Base-by-base conservation (phyloP, 768 basidiomycete species). In the Asterophora lycoperdoides region DNA sequence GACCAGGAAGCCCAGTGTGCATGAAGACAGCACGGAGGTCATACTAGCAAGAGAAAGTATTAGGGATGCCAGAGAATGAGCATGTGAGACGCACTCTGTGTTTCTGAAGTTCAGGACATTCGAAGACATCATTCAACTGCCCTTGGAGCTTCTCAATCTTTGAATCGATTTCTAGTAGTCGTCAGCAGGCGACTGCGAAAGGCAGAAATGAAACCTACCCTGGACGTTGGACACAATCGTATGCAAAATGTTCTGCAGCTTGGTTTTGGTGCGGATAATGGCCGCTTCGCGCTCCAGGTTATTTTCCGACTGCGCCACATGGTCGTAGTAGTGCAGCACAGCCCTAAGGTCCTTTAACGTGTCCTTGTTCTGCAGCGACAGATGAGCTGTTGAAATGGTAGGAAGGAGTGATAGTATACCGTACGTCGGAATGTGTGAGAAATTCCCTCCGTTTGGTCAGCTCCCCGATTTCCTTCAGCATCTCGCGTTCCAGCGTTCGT, bases 11-110 rank as follows among this genome's bases (percentile, higher is more conserved):
- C 4, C 89, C 89, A 9, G 86, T 87, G 55, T 90, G 86, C 39
- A 89, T 71, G 33, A 91, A 72, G 4, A 90, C 89, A 7, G 78
- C 83, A 2, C 87, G 84, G 18, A 93, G 77, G 54, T 90, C 87
- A 58, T 91, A 93, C 88, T 91, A 35, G 9, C n/a, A 38, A 17
- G 32, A 10, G 34, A 13, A 30, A 44, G 9, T 28, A 42, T 42
- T 17, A 8, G 42, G 4, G 20, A 17, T 18, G n/a, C 8, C 20
- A 26, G 29, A 37, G 14, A 46, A 18, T 9, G 17, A 15, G 18
- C 14, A 15, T 44, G 10, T 17, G 23, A 8, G 33, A 68, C 76
- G 29, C 51, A 80, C 88, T 54, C 74, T 76, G 58, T 77, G 72
- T 42, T 77, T 66, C 56, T 84, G 81, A 30, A 91, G 62, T 53